These are phyloP conservation scores for Paraphaeosphaeria sporulosa DNA, from an alignment of 2,329 filamentous ascomycete genomes.

Conservation along the genomic window DNA sequence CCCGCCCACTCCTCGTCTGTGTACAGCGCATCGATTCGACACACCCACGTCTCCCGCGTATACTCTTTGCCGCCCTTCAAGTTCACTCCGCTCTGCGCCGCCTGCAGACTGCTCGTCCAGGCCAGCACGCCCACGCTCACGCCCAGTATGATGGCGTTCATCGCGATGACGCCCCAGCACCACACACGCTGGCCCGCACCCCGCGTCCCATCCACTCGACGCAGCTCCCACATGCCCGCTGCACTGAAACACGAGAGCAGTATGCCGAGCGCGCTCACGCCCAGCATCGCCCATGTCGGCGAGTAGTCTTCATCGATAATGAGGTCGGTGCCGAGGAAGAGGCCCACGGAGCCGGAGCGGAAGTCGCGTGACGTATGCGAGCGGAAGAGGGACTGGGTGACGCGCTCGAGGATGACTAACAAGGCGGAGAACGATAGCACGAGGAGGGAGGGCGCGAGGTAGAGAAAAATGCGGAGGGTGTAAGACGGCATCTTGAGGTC, in stretches of 20 bases:
- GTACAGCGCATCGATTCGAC: slow-evolving; percentile 32
- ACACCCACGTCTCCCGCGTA: slow-evolving; percentile 39
- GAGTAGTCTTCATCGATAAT: slow-evolving; percentile 21
- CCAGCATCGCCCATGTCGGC: slow-evolving; percentile 29
- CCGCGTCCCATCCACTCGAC: slow-evolving; percentile 32
- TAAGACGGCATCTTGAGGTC: slow-evolving; percentile 28
- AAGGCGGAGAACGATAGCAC: slow-evolving; percentile 32
- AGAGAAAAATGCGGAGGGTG: slow-evolving; percentile 30
- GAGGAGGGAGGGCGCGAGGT: slow-evolving; percentile 31
- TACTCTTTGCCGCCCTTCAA: slow-evolving; percentile 21
- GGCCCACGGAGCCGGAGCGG: slow-evolving; percentile 19
- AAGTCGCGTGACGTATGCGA: slow-evolving; percentile 21
- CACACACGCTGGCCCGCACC: slow-evolving; percentile 31
- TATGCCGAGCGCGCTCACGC: slow-evolving; percentile 25
- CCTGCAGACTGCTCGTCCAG: slow-evolving; percentile 31
- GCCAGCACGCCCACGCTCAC: slow-evolving; percentile 30
- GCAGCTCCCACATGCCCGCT: slow-evolving; percentile 40
- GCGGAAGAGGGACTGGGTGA: slow-evolving; percentile 27
- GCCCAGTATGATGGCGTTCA: slow-evolving; percentile 24
- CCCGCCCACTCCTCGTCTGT: slow-evolving; percentile 31
- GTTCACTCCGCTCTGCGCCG: slow-evolving; percentile 23
- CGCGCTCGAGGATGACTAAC: slow-evolving; percentile 36
- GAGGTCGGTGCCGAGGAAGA: slow-evolving; percentile 22
- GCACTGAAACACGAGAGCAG: slow-evolving; percentile 27
- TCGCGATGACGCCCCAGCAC: slow-evolving; percentile 34